These are phyloP conservation scores for Globisporangium nodosum DNA, from an alignment of 352 stramenopile genomes.

Conservation along the genomic window DNA sequence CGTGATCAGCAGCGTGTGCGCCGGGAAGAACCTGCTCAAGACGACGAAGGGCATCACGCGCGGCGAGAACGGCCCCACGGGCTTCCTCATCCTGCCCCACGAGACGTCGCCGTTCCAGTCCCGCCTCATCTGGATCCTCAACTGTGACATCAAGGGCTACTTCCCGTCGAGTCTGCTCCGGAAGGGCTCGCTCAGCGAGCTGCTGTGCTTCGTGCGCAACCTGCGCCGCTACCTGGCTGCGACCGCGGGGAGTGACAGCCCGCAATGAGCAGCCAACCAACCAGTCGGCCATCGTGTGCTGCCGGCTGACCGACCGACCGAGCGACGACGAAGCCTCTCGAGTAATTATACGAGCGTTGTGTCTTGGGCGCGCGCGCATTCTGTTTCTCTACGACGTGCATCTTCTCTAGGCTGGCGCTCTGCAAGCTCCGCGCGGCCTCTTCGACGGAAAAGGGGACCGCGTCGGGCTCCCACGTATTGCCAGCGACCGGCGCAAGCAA, in stretches of 20 bases:
- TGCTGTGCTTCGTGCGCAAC: slow-evolving; percentile 77
- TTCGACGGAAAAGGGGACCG: slow-evolving; percentile 1
- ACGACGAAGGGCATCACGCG: slow-evolving; percentile 66
- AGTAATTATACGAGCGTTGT: background rate
- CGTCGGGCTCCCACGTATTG: background rate
- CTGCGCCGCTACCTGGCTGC: slow-evolving; percentile 58
- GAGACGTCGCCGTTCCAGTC: slow-evolving; percentile 72
- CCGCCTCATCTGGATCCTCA: slow-evolving; percentile 76
- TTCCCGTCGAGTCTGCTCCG: slow-evolving; percentile 72
- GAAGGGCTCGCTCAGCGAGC: slow-evolving; percentile 76
- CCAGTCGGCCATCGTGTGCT: background rate
- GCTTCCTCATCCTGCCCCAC: slow-evolving; percentile 71
- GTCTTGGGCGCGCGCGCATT: background rate
- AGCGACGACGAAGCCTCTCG: background rate
- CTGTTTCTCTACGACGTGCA: background rate
- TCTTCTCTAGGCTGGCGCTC: background rate
- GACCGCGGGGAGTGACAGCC: slow-evolving; percentile 31
- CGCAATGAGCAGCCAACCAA: slow-evolving; percentile 12
- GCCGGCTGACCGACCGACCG: no score
- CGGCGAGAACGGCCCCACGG: slow-evolving; percentile 67
- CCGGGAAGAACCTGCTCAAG: slow-evolving; percentile 69
- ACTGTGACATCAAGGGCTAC: slow-evolving; percentile 85
- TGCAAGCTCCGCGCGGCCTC: background rate
- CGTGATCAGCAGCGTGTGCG: slow-evolving; percentile 55
- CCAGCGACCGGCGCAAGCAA: no score